phyloP scores from a whole-genome alignment of 2,329 filamentous ascomycete species.

The Sarocladium kiliense region DNA sequence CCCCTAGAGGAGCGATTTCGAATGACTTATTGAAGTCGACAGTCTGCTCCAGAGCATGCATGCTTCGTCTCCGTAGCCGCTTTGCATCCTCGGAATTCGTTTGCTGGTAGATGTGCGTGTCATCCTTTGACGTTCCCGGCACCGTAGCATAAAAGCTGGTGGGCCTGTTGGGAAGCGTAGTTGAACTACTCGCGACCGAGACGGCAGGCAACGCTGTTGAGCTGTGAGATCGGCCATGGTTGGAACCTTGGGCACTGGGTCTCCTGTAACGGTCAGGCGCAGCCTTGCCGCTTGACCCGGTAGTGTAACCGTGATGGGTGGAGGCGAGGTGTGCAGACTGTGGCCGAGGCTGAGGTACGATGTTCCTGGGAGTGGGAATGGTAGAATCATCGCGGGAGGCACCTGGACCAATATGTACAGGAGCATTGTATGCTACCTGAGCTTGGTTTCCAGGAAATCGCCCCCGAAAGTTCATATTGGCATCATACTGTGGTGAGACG shows the following conservation, averaged over 20 bases:
- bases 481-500: slow-evolving; percentile 22
- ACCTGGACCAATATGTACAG: slow-evolving; percentile 29
- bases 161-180: slow-evolving; percentile 39
- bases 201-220: slow-evolving; percentile 23
- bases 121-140: slow-evolving; percentile 56
- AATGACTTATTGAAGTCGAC: slow-evolving; percentile 7
- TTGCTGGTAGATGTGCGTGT: slow-evolving; percentile 56
- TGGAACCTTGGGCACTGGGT: slow-evolving; percentile 38
- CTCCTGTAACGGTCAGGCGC: slow-evolving; percentile 76
- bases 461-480: slow-evolving; percentile 16
- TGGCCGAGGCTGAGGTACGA: slow-evolving; percentile 33
- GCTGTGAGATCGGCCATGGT: slow-evolving; percentile 33
- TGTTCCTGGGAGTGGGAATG: slow-evolving; percentile 36
- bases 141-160: slow-evolving; percentile 45
- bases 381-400: slow-evolving; percentile 50
- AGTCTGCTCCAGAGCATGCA: slow-evolving; percentile 55
- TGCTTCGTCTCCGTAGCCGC: slow-evolving; percentile 75
- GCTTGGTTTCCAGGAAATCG: slow-evolving; percentile 13
- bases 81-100: slow-evolving; percentile 61
- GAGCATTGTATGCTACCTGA: slow-evolving; percentile 19
- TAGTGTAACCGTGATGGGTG: slow-evolving; percentile 42
- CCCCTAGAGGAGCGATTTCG: slow-evolving; percentile 13
- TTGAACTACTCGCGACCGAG: slow-evolving; percentile 21
- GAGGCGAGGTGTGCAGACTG: slow-evolving; percentile 37
- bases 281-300: slow-evolving; percentile 38